A percentile compares a stretch with the other conserved stretches of the same genome.
These are phyloP conservation scores for Pestalotiopsis sp. DNA, from an alignment of 2,329 filamentous ascomycete species.

Conservation along the genomic window DNA sequence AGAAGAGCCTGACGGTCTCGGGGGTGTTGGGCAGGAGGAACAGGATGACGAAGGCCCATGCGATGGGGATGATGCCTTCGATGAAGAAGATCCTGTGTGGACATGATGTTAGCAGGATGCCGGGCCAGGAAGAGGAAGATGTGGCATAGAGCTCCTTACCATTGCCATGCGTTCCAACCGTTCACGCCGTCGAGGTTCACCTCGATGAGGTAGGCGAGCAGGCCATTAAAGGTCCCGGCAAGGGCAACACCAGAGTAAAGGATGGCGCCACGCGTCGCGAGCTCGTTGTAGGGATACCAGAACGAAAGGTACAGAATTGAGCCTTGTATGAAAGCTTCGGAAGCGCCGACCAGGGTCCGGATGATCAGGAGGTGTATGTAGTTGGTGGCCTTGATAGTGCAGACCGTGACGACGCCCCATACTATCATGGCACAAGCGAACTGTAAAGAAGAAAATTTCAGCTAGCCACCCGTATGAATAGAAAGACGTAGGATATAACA, in stretches of 20 bases:
- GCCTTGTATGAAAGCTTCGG: constrained; percentile 27
- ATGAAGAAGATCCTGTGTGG: constrained; percentile 21
- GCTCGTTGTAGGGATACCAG: constrained; percentile 27
- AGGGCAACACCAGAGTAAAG: constrained; percentile 23
- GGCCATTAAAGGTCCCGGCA: constrained; percentile 27
- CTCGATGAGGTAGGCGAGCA: constrained; percentile 25
- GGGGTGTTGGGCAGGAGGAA: constrained; percentile 23
- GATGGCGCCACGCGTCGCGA: constrained; percentile 26
- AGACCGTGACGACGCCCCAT: constrained; percentile 26
- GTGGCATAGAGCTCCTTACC: constrained; percentile 7
- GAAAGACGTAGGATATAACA: too few relatives aligned
- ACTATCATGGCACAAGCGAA: constrained; percentile 16
- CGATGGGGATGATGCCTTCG: constrained; percentile 24
- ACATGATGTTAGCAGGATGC: not conserved
- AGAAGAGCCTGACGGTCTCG: constrained; percentile 18
- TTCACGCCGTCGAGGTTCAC: constrained; percentile 22
- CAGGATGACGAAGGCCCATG: constrained; percentile 23
- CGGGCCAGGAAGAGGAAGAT: not conserved
- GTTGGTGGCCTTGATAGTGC: constrained; percentile 21
- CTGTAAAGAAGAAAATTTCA: too few relatives aligned
- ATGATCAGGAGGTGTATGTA: constrained; percentile 19
- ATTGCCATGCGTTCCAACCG: constrained; percentile 26
- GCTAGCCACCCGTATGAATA: too few relatives aligned
- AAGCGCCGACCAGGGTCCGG: constrained; percentile 23
- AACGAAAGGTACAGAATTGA: constrained; percentile 28